Evolutionary conservation across 2,329 filamentous ascomycete species (phyloP), one percentile per base, ranked within the genome.

Genomic region (Fusarium verticillioides): DNA sequence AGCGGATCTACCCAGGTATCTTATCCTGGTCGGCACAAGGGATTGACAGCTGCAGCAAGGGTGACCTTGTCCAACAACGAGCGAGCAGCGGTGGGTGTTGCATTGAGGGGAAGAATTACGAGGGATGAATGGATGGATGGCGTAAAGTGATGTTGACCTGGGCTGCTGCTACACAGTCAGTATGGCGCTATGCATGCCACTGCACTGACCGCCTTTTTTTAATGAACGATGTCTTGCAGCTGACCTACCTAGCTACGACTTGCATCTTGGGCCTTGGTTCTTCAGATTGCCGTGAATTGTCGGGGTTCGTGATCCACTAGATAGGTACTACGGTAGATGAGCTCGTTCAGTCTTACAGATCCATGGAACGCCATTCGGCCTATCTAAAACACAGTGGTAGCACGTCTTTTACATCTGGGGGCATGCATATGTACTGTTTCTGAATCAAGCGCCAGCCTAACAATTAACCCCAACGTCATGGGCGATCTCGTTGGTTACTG

Each of bases 1-100:
- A 77, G 70, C 75, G 75, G 75, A 78, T 77, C 75, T 77, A 77
- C 63, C 75, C 75, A 73, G 62, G 37, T 43, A 73, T 56, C 60
- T 54, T 68, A 73, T 56, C 60, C 57, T 68, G 56, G 49, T 49
- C 49, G 34, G 43, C 63, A 62, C 44, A 61, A 54, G 69, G 66
- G 60, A 59, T 54, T 70, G 74, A 70, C 69, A 72, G 66, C 46
- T 62, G 66, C 63, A 74, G 49, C 60, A 74, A 65, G 72, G 72
- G 66, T 69, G 28, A 44, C 34, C 21, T 57, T 63, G 62, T 57
- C 67, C 61, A 75, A 74, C 65, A 52, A n/a, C 28, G 60, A 52
- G 23, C 28, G 60, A 60, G 46, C 49, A 52, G 30, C 56, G 59
- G 69, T 46, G 60, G 59, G 73, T 56, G 66, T 56, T 62, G 64